Base-by-base conservation (phyloP, 202 grass and related monocot species). In the Zoysia matrella region DNA sequence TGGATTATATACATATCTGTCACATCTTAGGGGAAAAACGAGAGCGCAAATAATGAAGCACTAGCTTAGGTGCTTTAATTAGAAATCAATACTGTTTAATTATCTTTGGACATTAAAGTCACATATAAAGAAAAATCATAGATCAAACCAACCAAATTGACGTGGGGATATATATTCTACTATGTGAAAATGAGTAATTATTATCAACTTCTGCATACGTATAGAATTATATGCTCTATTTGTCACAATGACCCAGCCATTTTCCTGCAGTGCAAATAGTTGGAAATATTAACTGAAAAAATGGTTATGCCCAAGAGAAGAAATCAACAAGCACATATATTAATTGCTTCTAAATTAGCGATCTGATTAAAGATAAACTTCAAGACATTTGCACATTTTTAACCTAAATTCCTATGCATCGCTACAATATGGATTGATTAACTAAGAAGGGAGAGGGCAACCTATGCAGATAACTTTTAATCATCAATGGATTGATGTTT, bases 1-100 rank as follows among this genome's bases (percentile, higher is more conserved):
- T 81, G 57, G 72, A 81, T 81, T 46, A 56, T 77, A 72, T 22
- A 22, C 82, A 72, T 85, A 65, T 72, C 65, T 47, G 47, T 84
- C 76, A 81, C 79, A 88, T 62, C 69, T 88, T 47, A 47, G 45
- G 52, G 52, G 40, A 14, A 57, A 72, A 52, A 22, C 43, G 76
- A 80, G 42, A 58, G 5, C 39, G 61, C 15, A 44, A 74, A 67
- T 74, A 22, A 22, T 22, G 48, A 70, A 68, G 81, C 70, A 80
- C 76, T 73, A 61, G 15, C 16, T 8, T 46, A 54, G 62, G 15
- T 65, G 76, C 30, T 51, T 74, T 39, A 69, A 80, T 18, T 69
- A 62, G 40, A 79, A 88, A 79, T 10, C 11, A 43, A 12, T 56
- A 67, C 39, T 30, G 65, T 70, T 60, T 54, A 22, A 22, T 22